Base-by-base conservation (phyloP, 306 rosid genomes). In the Hippophae rhamnoides region DNA sequence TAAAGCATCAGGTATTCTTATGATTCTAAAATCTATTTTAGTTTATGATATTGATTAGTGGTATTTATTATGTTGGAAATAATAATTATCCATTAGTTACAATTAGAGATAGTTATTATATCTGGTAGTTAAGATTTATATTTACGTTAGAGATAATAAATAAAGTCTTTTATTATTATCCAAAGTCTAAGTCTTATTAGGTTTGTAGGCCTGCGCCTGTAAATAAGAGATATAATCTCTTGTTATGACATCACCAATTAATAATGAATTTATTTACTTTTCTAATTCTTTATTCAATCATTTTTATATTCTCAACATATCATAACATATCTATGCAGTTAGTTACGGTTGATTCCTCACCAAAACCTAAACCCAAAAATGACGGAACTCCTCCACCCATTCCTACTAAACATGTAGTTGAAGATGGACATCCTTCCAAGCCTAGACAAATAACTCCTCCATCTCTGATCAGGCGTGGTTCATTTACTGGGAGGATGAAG, bases 381-480 rank as follows among this genome's bases (percentile, higher is more conserved):
- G 97, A 88, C 53, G 76, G 66, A 64, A 80, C 81, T 58, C 84
- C 86, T 47, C 82, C 85, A 56, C 74, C 75, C 62, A 69, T 61
- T 53, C 68, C 83, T 55, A 26, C 63, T 42, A 93, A 88, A 74
- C 95, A 74, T 64, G 66, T 69, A 58, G 78, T 71, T 58, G 99
- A 78, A 61, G 97, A 86, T 65, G 95, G 94, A 64, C 63, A 79
- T 83, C 69, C 83, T 70, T 57, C 86, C 11, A 93, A 68, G 72
- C 69, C 83, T 45, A 79, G 89, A 78, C 95, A 78, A 77, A 76
- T 70, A 79, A 93, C 94, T 12, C 97, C 99, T 26, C 94, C 99
- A n/a, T 71, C 60, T 65, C 61, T 80, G 56, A 81, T 75, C 47
- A 74, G 79, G 65, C 83, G 89, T 40, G 67, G 83, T 27, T 65